Evolutionary conservation across 345 rosid genomes (phyloP).

Genomic region (Xanthoceras sorbifolium): DNA sequence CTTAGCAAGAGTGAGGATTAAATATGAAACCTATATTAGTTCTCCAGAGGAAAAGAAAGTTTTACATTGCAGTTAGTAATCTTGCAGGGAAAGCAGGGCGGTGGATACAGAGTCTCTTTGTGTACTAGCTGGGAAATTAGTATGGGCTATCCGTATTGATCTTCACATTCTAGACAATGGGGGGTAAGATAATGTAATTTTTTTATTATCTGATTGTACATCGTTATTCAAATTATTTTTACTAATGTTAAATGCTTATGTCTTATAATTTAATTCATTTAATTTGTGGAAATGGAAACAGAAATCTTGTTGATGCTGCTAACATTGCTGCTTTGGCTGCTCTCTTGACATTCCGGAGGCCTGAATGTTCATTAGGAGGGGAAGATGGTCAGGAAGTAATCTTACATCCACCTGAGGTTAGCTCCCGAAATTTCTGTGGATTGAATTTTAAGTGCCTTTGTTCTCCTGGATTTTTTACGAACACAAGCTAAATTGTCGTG

Average conservation of each 20-base stretch:
- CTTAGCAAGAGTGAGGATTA: neutral
- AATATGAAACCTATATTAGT: neutral
- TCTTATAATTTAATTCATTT: constrained; percentile 3
- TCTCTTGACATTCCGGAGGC: constrained; percentile 83
- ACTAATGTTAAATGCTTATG: constrained; percentile 11
- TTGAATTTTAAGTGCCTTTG: neutral
- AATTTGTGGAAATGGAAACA: constrained; percentile 29
- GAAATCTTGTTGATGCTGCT: constrained; percentile 97
- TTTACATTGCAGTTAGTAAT: constrained; percentile 12
- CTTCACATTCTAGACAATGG: constrained; percentile 96
- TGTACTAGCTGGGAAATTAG: constrained; percentile 84
- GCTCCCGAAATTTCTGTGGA: constrained; percentile 20
- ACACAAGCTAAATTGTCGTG: neutral
- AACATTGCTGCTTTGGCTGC: constrained; percentile 94
- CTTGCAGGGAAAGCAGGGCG: constrained; percentile 93
- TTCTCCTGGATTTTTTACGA: neutral
- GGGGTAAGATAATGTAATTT: constrained; percentile 54
- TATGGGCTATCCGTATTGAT: constrained; percentile 94
- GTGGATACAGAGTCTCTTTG: constrained; percentile 96
- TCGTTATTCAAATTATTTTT: constrained; percentile 8
- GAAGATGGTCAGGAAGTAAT: constrained; percentile 78
- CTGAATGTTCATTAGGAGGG: constrained; percentile 88
- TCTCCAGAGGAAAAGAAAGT: neutral
- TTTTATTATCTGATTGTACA: neutral
- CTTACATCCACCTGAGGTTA: constrained; percentile 88